Percentiles rank a stretch among this genome's conserved stretches.
phyloP scores from a whole-genome alignment of 2,329 filamentous ascomycete genomes.

The Botrytis fabae region DNA sequence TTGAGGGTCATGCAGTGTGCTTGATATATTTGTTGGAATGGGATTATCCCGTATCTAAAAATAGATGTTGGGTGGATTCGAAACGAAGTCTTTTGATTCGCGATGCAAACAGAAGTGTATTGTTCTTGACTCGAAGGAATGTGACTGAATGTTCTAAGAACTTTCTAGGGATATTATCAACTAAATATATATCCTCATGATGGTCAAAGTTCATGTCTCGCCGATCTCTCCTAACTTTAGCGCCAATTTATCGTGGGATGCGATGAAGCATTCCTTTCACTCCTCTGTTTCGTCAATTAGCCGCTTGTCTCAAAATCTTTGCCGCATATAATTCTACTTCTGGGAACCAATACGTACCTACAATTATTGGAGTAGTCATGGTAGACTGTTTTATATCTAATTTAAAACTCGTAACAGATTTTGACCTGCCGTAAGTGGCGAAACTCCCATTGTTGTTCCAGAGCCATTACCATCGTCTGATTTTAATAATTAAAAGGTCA shows the following conservation, averaged over 20 bases:
- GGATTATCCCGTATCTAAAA: constrained; percentile 6
- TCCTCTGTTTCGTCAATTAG: constrained; percentile 20
- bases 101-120: background rate
- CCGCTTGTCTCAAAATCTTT: constrained; percentile 17
- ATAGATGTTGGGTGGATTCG: constrained; percentile 8
- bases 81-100: constrained; percentile 3
- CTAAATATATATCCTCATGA: constrained; percentile 8
- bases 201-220: background rate
- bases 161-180: background rate
- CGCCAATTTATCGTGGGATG: constrained; percentile 10
- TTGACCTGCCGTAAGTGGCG: background rate
- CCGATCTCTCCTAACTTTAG: background rate
- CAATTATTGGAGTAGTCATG: background rate
- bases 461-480: background rate
- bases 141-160: background rate
- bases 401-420: constrained; percentile 4
- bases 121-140: background rate
- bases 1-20: background rate
- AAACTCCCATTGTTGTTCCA: background rate
- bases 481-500: background rate
- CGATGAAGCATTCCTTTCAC: constrained; percentile 20
- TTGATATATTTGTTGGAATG: constrained; percentile 10
- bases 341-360: background rate
- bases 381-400: constrained; percentile 11
- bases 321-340: background rate